Base-by-base conservation (phyloP, 257 asterid genomes). In the Asclepias syriaca region DNA sequence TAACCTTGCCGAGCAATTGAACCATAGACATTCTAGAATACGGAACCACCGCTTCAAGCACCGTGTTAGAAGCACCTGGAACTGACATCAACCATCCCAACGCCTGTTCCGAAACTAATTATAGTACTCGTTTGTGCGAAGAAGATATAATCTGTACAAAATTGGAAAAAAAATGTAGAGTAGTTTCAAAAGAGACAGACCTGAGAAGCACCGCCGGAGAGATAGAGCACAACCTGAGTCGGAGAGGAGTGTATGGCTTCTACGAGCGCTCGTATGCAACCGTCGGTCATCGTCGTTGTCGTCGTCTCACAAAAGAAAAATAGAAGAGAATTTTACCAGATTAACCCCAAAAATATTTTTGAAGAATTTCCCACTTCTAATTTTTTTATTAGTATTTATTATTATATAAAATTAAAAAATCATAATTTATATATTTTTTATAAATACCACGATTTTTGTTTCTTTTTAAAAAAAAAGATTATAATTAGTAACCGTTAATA, bases 181-280 rank as follows among this genome's bases (percentile, higher is more conserved):
- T 49, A 2, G 46, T 53, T 45, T 6, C 22, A 1, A 13, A 43
- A 2, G 46, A 43, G 13, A 18, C 13, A 16, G 51, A 88, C 98
- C 97, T 94, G 99, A 78, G 99, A 89, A 39, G 97, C 96, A 34
- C 97, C 99, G 73, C 99, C 99, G 79, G 96, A 84, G 84, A 91
- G 82, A 76, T 86, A 87, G 74, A 94, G 83, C 48, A 94, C 96
- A 65, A 95, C 90, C 72, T 87, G 93, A 71, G 93, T 77, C 34
- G 93, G 96, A 65, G 74, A 83, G 12, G 88, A 82, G 84, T 94
- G 96, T 71, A 91, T 86, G 70, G 92, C 87, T 74, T 89, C 97
- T 66, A 91, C 85, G 75, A 87, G 56, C 8, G 88, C 84, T 79
- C 99, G 89, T 4, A 86, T 74, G 65, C 93, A 81, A 53, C 82